These are phyloP conservation scores for Paradendryphiella salina DNA, from an alignment of 2,329 filamentous ascomycete species.

Conservation along the genomic window DNA sequence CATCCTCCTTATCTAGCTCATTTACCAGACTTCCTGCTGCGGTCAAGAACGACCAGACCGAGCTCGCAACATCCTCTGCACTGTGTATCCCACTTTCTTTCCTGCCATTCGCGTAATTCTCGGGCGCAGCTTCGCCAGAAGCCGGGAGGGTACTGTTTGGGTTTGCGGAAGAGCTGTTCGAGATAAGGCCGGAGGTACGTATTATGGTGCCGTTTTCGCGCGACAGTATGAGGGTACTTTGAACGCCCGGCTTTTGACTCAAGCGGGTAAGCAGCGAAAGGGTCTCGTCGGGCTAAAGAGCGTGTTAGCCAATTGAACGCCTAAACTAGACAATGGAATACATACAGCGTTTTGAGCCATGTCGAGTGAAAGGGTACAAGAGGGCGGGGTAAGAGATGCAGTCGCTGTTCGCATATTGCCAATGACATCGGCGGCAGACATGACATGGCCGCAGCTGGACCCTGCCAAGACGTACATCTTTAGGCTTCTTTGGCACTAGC, in stretches of 20 bases:
- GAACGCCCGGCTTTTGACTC: constrained; percentile 76
- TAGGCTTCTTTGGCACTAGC: constrained; percentile 16
- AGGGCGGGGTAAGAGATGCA: constrained; percentile 6
- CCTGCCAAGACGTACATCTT: constrained; percentile 20
- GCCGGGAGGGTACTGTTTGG: constrained; percentile 46
- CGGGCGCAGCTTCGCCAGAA: constrained; percentile 36
- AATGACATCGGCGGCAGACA: constrained; percentile 27
- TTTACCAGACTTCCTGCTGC: constrained; percentile 70
- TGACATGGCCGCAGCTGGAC: constrained; percentile 20
- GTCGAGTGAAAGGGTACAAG: background rate
- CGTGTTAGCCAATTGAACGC: background rate
- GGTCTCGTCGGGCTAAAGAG: constrained; percentile 57
- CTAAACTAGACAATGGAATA: background rate
- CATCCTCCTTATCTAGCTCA: constrained; percentile 75
- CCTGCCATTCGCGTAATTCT: constrained; percentile 39
- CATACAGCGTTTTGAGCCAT: constrained; percentile 42
- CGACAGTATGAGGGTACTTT: constrained; percentile 75
- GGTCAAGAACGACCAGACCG: constrained; percentile 77
- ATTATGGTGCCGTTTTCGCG: constrained; percentile 72
- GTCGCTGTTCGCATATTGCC: constrained; percentile 8
- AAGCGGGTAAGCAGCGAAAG: constrained; percentile 69
- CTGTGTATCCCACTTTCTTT: constrained; percentile 58
- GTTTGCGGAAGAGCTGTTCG: constrained; percentile 59
- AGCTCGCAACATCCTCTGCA: constrained; percentile 71
- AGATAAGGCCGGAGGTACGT: constrained; percentile 71